Conservation (phyloP, 129 eudicot genomes). For the Arctium lappa region DNA sequence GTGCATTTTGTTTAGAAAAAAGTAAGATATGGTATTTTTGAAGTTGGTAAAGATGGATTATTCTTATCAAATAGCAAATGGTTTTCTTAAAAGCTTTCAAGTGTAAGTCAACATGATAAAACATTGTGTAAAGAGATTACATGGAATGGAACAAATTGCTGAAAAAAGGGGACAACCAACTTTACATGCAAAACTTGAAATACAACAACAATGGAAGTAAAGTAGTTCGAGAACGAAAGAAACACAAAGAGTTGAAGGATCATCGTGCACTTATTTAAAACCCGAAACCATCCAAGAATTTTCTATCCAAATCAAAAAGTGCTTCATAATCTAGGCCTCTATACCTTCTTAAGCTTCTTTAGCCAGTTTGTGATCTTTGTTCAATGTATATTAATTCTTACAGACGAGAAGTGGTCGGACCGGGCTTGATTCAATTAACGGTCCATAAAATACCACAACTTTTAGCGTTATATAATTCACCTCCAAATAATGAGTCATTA, state of each 20-base stretch:
- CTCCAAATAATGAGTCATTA: neutral
- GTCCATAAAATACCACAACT: neutral
- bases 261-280: neutral
- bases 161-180: no score
- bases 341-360: neutral
- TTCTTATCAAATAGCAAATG: no score
- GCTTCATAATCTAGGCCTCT: neutral
- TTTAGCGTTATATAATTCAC: neutral
- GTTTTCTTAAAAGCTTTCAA: no score
- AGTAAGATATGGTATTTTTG: no score
- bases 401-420: neutral
- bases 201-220: neutral
- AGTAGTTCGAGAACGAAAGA: neutral
- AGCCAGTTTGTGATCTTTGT: neutral
- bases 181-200: neutral
- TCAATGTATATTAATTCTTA: neutral
- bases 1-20: no score
- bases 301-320: neutral
- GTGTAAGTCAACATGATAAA: no score
- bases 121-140: no score
- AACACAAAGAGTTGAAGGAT: neutral
- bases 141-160: no score
- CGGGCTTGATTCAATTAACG: neutral
- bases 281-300: neutral
- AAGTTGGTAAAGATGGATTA: no score